These are phyloP conservation scores for Aspergillus pseudoterreus DNA, from an alignment of 2,329 filamentous ascomycete species.

Conservation along the genomic window DNA sequence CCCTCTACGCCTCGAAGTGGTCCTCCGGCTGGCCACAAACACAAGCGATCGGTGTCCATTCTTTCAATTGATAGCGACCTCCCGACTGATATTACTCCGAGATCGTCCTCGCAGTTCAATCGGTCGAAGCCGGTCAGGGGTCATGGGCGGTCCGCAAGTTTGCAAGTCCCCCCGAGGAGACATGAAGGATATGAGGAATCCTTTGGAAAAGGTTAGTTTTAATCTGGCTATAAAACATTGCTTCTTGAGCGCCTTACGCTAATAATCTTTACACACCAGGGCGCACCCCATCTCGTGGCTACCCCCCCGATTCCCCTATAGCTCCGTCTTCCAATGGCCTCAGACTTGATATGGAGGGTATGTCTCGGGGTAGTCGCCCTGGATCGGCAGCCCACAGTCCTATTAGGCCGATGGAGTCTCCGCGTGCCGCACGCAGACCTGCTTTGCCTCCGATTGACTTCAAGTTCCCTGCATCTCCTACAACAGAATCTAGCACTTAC, in stretches of 20 bases:
- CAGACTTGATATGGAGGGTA: slow-evolving; percentile 33
- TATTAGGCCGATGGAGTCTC: slow-evolving; percentile 33
- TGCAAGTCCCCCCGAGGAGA: slow-evolving; percentile 65
- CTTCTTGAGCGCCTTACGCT: neutral
- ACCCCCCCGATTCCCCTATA: slow-evolving; percentile 28
- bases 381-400: slow-evolving; percentile 29
- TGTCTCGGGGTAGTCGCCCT: slow-evolving; percentile 22
- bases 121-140: slow-evolving; percentile 56
- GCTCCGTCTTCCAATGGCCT: slow-evolving; percentile 23
- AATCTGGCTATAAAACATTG: neutral
- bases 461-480: slow-evolving; percentile 52
- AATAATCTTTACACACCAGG: slow-evolving; percentile 19
- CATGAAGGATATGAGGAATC: slow-evolving; percentile 39
- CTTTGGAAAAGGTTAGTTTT: slow-evolving; percentile 35
- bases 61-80: slow-evolving; percentile 65
- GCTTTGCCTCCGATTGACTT: slow-evolving; percentile 45
- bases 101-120: slow-evolving; percentile 31
- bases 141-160: slow-evolving; percentile 74
- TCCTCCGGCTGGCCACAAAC: slow-evolving; percentile 50
- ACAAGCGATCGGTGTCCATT: slow-evolving; percentile 76
- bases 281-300: slow-evolving; percentile 32
- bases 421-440: slow-evolving; percentile 36
- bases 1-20: slow-evolving; percentile 30
- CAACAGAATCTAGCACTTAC: slow-evolving; percentile 23
- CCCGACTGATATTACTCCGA: slow-evolving; percentile 27